Evolutionary conservation across 108 stramenopile genomes (phyloP), one percentile per base, ranked within the genome.

Genomic region (Cafeteria roenbergensis): DNA sequence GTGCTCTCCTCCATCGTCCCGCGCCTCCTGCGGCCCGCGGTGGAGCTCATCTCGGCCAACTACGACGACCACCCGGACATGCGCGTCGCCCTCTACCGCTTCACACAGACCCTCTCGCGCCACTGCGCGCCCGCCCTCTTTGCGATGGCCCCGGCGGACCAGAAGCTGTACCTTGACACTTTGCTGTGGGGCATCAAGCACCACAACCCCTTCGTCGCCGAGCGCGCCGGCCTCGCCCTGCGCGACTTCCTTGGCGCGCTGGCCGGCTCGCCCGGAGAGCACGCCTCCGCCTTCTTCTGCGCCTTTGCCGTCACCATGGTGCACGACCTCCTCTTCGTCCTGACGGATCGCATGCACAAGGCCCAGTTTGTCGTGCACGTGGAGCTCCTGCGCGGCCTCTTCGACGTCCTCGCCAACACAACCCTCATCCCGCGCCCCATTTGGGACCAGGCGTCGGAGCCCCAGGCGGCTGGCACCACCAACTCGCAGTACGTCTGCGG

Each of bases 141-240:
- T 81, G 86, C 82, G 62, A 92, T 96, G 31, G 91, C 92, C 28
- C 75, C 90, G 6, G 90, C 86, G 62, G 94, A 95, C 68, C 94
- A 95, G 77, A 94, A 96, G 78, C 81, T 95, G 25, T 94, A 95
- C 22, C 88, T 99, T 0, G 91, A 99, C 74, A 80, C 91, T 30
- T 85, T 97, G 65, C 92, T 97, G 37, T 99, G 95, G 97, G 97
- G 94, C 14, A 88, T 97, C 81, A 99, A 95, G 82, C 95, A 93
- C 68, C 92, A 95, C 65, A 77, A 88, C 42, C 93, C 92, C 68
- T 92, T 90, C 75, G 94, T 93, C 27, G 86, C 96, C 42, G 93
- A 94, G 59, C 95, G 95, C 62, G 81, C 95, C 57, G 68, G 85
- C 66, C 93, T 93, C 69, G 79, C 96, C 38, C 74, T 99, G 51